Evolutionary conservation across 2,329 filamentous ascomycete genomes (phyloP), one percentile per base, ranked within the genome.

Genomic region (Phyllosticta citrichinensis): DNA sequence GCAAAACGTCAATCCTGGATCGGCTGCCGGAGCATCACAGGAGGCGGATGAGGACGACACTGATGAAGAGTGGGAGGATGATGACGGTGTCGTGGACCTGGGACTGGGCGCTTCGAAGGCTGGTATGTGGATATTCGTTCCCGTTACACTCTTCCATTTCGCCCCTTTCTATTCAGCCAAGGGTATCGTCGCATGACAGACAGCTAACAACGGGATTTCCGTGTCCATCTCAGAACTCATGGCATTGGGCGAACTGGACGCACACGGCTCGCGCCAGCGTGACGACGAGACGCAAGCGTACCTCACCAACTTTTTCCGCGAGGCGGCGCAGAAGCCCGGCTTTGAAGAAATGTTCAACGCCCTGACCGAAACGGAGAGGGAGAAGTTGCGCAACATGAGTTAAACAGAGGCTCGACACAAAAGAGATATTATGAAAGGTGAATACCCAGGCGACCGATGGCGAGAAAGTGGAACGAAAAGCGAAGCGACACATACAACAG

Each of bases 251-350:
- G 86, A 77, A 0, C 77, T 79, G 2, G 81, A 81, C 56, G 73
- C 73, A 2, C 76, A 77, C 0, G 75, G 76, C 54, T 72, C 71
- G 2, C 84, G 91, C 58, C 84, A 87, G 69, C 83, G 87, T 35
- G 93, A 97, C 70, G 91, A 97, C 70, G 91, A 96, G 79, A 96
- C 92, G 8, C 90, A 96, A 71, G 83, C 82, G 3, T 96, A 91
- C 72, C 78, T 97, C 55, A 81, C 85, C 1, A 85, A 92, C 14
- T 97, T 96, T 76, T 97, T 97, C 76, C 78, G 76, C 52, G 75
- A 77, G 52, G 78, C 80, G 53, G 80, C 78, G 14, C 71, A 74
- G n/a, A 81, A 80, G 65, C 74, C 77, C 2, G 81, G 76, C 12
- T 86, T 86, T 68, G 75, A 75, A 27, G 79, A 80, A 56, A 70